Conservation (phyloP, 2,329 filamentous ascomycete species). For the Cordyceps fumosorosea region DNA sequence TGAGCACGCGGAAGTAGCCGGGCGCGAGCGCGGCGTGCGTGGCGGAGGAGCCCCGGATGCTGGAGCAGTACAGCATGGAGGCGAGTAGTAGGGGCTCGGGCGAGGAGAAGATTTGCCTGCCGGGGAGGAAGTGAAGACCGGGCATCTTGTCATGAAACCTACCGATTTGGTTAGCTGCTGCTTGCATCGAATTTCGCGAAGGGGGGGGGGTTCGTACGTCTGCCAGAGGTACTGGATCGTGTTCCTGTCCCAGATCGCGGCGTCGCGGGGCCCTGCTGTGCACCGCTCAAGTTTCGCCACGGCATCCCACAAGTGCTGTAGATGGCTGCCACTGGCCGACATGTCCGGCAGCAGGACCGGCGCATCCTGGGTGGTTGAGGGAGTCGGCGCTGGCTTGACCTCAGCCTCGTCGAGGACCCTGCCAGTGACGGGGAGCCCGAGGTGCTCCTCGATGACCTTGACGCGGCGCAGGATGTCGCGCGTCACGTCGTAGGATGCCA, state of each 20-base stretch:
- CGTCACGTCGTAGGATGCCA: conserved; percentile 12
- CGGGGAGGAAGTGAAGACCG: conserved; percentile 37
- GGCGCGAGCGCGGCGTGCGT: conserved; percentile 30
- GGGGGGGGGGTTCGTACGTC: conserved; percentile 12
- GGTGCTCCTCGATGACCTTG: conserved; percentile 22
- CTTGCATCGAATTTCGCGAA: not conserved
- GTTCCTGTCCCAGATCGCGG: conserved; percentile 25
- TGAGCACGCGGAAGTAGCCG: conserved; percentile 32
- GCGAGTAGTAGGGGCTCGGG: conserved; percentile 37
- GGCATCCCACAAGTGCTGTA: conserved; percentile 25
- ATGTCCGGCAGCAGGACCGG: conserved; percentile 14
- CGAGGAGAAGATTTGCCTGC: conserved; percentile 34
- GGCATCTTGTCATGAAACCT: conserved; percentile 40
- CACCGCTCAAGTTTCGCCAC: conserved; percentile 22
- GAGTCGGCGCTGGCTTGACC: not conserved
- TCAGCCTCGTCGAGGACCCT: not conserved
- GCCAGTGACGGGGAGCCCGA: conserved; percentile 16
- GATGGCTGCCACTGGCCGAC: not conserved
- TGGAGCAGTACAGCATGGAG: conserved; percentile 37
- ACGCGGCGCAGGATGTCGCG: conserved; percentile 16
- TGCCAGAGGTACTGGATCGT: conserved; percentile 30
- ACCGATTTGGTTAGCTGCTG: conserved; percentile 15
- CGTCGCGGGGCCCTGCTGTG: conserved; percentile 19
- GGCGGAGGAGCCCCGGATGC: conserved; percentile 23
- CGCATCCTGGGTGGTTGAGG: conserved; percentile 15